Percentiles rank a stretch among this genome's conserved stretches.
phyloP scores from a whole-genome alignment of 1,139 yeast species.

The Taphrina wiesneri region DNA sequence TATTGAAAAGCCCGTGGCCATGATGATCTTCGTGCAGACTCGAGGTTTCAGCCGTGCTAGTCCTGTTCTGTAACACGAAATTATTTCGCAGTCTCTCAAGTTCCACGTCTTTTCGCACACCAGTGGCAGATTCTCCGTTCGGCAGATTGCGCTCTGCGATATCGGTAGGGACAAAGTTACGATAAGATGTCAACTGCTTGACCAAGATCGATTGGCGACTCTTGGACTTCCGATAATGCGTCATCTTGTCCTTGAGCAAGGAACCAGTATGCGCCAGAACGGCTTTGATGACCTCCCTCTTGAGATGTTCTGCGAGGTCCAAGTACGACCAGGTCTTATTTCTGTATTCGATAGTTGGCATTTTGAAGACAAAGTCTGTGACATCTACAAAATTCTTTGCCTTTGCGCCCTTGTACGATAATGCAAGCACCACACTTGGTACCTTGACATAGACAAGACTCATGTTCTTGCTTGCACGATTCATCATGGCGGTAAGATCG shows the following conservation, averaged over 20 bases:
- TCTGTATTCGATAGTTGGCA: constrained; percentile 65
- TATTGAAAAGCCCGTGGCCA: constrained; percentile 17
- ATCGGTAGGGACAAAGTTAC: constrained; percentile 3
- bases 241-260: constrained; percentile 73
- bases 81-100: not conserved
- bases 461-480: constrained; percentile 66
- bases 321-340: constrained; percentile 78
- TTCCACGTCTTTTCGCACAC: not conserved
- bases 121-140: not conserved
- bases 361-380: constrained; percentile 61
- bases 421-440: constrained; percentile 55
- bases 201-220: constrained; percentile 47
- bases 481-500: constrained; percentile 60
- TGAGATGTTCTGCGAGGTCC: constrained; percentile 64
- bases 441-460: constrained; percentile 64
- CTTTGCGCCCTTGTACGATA: constrained; percentile 78
- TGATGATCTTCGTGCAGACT: constrained; percentile 5
- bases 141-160: constrained; percentile 1
- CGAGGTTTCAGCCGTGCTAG: constrained; percentile 14
- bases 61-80: not conserved
- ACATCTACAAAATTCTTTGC: constrained; percentile 68
- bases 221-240: constrained; percentile 45
- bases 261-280: constrained; percentile 76
- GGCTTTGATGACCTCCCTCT: constrained; percentile 67
- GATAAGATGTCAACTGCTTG: constrained; percentile 47